Conservation (phyloP, 2,329 filamentous ascomycete genomes). For the Claviceps sp. region DNA sequence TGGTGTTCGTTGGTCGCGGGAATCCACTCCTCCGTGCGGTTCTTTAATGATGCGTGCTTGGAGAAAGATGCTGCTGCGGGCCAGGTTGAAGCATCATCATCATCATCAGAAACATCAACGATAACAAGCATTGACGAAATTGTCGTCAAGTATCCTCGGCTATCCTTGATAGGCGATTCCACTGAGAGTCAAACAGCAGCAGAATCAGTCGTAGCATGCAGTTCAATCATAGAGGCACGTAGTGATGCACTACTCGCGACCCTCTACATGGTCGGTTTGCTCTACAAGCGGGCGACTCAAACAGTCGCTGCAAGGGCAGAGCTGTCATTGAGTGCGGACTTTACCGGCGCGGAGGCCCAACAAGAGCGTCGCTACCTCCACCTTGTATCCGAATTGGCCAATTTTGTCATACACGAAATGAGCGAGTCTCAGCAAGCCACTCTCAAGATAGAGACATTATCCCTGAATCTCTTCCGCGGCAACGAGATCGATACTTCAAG, state of each 20-base stretch:
- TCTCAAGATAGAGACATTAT: slow-evolving; percentile 19
- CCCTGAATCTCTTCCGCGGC: slow-evolving; percentile 24
- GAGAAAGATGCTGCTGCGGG: slow-evolving; percentile 10
- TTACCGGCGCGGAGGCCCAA: slow-evolving; percentile 13
- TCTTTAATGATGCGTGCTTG: slow-evolving; percentile 28
- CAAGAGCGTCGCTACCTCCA: slow-evolving; percentile 23
- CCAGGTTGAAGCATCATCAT: slow-evolving; percentile 9
- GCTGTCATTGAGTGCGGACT: slow-evolving; percentile 20
- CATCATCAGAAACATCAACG: slow-evolving; percentile 5
- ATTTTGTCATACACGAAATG: slow-evolving; percentile 23
- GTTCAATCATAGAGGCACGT: slow-evolving; percentile 16
- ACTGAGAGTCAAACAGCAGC: not conserved
- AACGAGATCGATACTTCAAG: slow-evolving; percentile 8
- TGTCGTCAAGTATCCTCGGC: slow-evolving; percentile 15
- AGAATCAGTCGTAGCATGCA: slow-evolving; percentile 4
- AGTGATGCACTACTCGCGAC: slow-evolving; percentile 25
- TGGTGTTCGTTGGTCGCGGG: slow-evolving; percentile 26
- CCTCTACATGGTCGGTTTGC: slow-evolving; percentile 22
- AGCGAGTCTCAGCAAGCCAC: slow-evolving; percentile 22
- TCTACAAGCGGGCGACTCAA: slow-evolving; percentile 29
- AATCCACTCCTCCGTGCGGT: slow-evolving; percentile 20
- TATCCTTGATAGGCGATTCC: slow-evolving; percentile 10
- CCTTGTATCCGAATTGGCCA: slow-evolving; percentile 21
- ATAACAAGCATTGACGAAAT: slow-evolving; percentile 7
- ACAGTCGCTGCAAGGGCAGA: slow-evolving; percentile 8